These are phyloP conservation scores for Exophiala dermatitidis DNA, from an alignment of 2,329 filamentous ascomycete species.

Conservation along the genomic window DNA sequence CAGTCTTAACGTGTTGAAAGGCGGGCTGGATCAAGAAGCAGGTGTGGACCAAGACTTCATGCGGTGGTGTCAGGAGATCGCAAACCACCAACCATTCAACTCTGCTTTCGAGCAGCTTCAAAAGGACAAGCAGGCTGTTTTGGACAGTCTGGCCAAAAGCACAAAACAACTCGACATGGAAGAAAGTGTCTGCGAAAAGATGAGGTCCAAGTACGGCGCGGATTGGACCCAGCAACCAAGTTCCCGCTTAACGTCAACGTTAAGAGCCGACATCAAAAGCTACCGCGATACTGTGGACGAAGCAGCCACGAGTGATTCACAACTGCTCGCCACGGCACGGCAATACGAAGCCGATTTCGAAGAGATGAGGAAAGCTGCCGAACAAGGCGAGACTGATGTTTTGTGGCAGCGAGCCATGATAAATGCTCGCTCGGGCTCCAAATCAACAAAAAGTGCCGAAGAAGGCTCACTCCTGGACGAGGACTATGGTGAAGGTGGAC, in stretches of 20 bases:
- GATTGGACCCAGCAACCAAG: slow-evolving; percentile 98
- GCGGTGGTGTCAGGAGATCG: slow-evolving; percentile 88
- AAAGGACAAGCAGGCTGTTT: slow-evolving; percentile 67
- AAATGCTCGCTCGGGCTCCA: slow-evolving; percentile 60
- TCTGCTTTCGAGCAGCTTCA: slow-evolving; percentile 72
- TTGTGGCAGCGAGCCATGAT: slow-evolving; percentile 82
- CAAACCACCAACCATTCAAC: slow-evolving; percentile 71
- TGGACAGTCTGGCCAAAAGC: slow-evolving; percentile 66
- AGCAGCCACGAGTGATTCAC: slow-evolving; percentile 75
- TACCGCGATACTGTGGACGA: slow-evolving; percentile 87
- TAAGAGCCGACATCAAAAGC: slow-evolving; percentile 77
- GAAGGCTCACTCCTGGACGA: slow-evolving; percentile 84
- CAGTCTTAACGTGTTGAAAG: slow-evolving; percentile 84
- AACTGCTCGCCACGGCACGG: slow-evolving; percentile 73
- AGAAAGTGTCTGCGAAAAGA: slow-evolving; percentile 97
- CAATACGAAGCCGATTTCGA: slow-evolving; percentile 86
- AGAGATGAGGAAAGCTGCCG: slow-evolving; percentile 85
- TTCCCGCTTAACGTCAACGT: slow-evolving; percentile 75
- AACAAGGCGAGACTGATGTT: slow-evolving; percentile 77
- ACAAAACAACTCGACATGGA: slow-evolving; percentile 91
- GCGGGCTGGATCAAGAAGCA: slow-evolving; percentile 83
- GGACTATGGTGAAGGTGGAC: slow-evolving; percentile 73
- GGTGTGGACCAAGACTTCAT: slow-evolving; percentile 84
- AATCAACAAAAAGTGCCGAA: slow-evolving; percentile 49
- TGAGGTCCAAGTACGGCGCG: slow-evolving; percentile 90